phyloP scores from a whole-genome alignment of 78 protist genomes.

The Emiliania huxleyi region DNA sequence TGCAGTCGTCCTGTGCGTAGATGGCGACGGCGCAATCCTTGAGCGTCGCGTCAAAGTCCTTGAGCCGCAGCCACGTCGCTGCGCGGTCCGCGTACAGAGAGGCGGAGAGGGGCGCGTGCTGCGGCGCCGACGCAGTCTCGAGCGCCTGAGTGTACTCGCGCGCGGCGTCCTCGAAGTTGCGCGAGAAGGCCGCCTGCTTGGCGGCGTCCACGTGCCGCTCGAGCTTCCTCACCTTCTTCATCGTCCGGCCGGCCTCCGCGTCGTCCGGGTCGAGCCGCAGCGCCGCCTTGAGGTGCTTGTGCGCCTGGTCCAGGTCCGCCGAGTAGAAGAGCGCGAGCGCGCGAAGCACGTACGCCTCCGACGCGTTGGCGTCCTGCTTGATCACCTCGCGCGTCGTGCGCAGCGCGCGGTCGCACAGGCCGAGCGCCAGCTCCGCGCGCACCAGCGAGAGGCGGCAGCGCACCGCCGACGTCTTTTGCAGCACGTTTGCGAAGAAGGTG shows the following conservation, averaged over 20 bases:
- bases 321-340: neutral
- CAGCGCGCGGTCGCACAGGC: neutral
- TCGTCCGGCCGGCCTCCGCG: neutral
- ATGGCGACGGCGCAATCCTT: neutral
- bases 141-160: neutral
- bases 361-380: neutral
- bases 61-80: neutral
- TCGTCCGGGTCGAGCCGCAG: slow-evolving; percentile 19
- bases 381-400: neutral
- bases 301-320: neutral
- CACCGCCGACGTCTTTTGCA: neutral
- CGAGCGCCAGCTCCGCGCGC: slow-evolving; percentile 8
- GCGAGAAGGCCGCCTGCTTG: neutral
- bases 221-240: slow-evolving; percentile 12
- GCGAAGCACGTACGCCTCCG: neutral
- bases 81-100: neutral
- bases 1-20: slow-evolving; percentile 3
- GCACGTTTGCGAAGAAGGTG: neutral
- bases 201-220: neutral
- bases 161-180: neutral
- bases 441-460: neutral
- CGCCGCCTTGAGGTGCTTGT: neutral
- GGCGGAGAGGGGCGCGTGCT: slow-evolving; percentile 6
- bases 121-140: neutral
- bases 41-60: neutral